Conservation (phyloP, 352 stramenopile species). For the Globisporangium recalcitrans region DNA sequence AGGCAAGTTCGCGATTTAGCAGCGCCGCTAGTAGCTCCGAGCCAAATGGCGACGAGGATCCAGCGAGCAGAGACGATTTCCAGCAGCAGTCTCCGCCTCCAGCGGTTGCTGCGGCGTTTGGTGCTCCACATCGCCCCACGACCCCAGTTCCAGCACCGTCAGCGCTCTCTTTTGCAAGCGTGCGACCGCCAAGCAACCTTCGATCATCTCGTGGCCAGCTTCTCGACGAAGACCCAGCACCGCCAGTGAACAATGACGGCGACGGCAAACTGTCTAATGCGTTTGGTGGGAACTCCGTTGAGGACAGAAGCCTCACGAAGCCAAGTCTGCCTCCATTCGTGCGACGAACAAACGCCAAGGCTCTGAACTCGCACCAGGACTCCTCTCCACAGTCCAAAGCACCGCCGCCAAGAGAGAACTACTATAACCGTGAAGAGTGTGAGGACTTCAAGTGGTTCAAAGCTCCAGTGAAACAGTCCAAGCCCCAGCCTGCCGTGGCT, state of each 20-base stretch:
- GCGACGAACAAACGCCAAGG: slow-evolving; percentile 5
- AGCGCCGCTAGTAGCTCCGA: not conserved
- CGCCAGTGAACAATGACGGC: not conserved
- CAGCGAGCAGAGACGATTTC: slow-evolving; percentile 13
- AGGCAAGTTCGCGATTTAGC: not conserved
- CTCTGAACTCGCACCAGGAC: not conserved
- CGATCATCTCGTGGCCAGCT: not conserved
- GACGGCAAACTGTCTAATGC: not conserved
- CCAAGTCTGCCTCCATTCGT: not conserved
- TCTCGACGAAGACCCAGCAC: not conserved
- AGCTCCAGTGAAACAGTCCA: slow-evolving; percentile 10
- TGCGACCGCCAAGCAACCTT: not conserved
- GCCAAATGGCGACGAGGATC: not conserved
- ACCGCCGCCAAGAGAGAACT: slow-evolving; percentile 12
- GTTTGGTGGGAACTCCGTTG: not conserved
- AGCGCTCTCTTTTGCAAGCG: not conserved
- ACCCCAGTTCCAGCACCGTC: slow-evolving; percentile 14
- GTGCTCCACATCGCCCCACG: slow-evolving; percentile 8
- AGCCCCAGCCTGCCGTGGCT: not conserved
- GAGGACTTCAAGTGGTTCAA: slow-evolving; percentile 17
- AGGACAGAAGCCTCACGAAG: not conserved
- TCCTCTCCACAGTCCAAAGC: not conserved
- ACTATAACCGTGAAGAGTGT: slow-evolving; percentile 5
- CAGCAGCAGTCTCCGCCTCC: slow-evolving; percentile 1
- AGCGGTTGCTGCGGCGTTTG: not conserved